Conservation (phyloP, 2,329 filamentous ascomycete species). For the Orbilia brochopaga region DNA sequence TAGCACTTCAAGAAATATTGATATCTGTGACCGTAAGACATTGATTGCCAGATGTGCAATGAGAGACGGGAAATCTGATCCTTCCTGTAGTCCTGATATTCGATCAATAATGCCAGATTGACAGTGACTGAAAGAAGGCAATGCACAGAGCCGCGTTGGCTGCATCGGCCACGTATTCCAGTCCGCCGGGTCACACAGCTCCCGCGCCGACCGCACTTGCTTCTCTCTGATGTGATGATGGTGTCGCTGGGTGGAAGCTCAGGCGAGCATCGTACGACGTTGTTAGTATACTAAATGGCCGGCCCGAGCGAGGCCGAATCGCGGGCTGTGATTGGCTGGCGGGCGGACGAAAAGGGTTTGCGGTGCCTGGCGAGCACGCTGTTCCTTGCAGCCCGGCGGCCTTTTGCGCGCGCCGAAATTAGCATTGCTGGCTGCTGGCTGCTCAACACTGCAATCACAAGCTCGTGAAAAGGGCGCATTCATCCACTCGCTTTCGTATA, state of each 20-base stretch:
- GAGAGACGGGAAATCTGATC: too few relatives aligned
- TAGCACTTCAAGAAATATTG: too few relatives aligned
- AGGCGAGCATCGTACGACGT: conserved; percentile 49
- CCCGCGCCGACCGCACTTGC: not conserved
- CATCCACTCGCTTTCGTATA: too few relatives aligned
- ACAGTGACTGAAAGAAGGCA: too few relatives aligned
- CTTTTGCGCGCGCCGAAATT: too few relatives aligned
- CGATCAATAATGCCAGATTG: too few relatives aligned
- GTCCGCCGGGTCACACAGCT: not conserved
- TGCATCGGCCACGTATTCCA: too few relatives aligned
- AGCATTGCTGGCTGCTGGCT: conserved; percentile 11
- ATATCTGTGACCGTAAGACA: too few relatives aligned
- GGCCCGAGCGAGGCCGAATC: conserved; percentile 48
- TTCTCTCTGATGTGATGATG: not conserved
- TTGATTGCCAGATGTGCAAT: too few relatives aligned
- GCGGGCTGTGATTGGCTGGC: conserved; percentile 43
- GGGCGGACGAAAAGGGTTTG: conserved; percentile 15
- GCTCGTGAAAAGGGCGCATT: conserved; percentile 37
- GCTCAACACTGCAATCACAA: conserved; percentile 35
- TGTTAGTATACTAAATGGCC: conserved; percentile 6
- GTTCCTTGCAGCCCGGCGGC: conserved; percentile 21
- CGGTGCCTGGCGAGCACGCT: not conserved
- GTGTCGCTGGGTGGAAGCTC: conserved; percentile 33
- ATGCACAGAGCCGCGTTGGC: too few relatives aligned
- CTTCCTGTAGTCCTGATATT: too few relatives aligned